Conservation (phyloP, 2,329 filamentous ascomycete genomes). For the Trichothecium roseum region DNA sequence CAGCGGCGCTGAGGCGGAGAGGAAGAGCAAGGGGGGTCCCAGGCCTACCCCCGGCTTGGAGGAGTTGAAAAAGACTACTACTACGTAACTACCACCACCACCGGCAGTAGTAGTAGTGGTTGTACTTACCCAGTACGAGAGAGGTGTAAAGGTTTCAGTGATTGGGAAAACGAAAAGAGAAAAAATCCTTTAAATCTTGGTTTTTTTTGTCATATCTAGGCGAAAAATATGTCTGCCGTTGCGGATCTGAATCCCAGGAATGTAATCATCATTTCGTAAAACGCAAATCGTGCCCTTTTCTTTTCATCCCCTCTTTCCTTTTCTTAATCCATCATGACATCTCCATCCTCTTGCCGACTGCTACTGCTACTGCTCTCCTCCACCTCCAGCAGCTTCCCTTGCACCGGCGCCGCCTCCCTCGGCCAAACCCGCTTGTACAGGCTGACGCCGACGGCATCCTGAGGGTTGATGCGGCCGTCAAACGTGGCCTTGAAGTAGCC, state of each 20-base stretch:
- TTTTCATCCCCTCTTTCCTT: too few relatives aligned
- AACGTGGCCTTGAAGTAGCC: conserved; percentile 99
- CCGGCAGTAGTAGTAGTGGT: too few relatives aligned
- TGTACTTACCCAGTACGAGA: too few relatives aligned
- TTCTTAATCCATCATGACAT: conserved; percentile 26
- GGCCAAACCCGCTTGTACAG: conserved; percentile 82
- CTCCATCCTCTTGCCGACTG: conserved; percentile 13
- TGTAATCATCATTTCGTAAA: not conserved
- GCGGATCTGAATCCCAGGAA: too few relatives aligned
- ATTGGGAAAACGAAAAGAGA: too few relatives aligned
- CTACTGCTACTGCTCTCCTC: conserved; percentile 11
- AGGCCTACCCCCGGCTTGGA: conserved; percentile 46
- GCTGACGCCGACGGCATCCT: conserved; percentile 87
- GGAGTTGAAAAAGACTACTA: conserved; percentile 20
- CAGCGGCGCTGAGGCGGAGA: conserved; percentile 63
- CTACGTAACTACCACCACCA: too few relatives aligned
- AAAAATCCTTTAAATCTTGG: conserved; percentile 5
- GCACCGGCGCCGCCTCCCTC: conserved; percentile 45
- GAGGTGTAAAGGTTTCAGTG: too few relatives aligned
- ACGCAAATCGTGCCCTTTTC: conserved; percentile 4
- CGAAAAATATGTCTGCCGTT: not conserved
- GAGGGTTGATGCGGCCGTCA: conserved; percentile 89
- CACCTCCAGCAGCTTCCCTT: conserved; percentile 30
- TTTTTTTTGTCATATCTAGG: not conserved
- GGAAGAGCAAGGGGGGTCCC: conserved; percentile 44